Percentiles rank a stretch among this genome's conserved stretches.
These are phyloP conservation scores for Galerina marginata DNA, from an alignment of 768 basidiomycete species.

Conservation along the genomic window DNA sequence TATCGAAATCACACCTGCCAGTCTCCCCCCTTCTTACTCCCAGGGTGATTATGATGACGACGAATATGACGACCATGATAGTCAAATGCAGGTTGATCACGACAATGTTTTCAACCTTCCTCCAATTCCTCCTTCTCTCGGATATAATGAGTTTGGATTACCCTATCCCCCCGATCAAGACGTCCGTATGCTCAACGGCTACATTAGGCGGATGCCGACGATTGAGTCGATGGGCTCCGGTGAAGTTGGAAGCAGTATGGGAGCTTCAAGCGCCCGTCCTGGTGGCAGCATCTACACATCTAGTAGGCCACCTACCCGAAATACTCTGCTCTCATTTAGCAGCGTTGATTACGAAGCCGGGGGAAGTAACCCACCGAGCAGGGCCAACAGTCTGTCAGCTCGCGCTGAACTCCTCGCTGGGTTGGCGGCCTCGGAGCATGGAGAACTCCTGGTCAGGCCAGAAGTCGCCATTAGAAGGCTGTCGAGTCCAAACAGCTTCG, in stretches of 20 bases:
- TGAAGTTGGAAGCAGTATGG: slow-evolving; percentile 48
- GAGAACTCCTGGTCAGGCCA: slow-evolving; percentile 34
- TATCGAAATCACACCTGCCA: slow-evolving; percentile 9
- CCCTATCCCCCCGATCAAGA: slow-evolving; percentile 55
- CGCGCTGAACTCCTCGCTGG: slow-evolving; percentile 35
- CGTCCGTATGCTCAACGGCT: slow-evolving; percentile 65
- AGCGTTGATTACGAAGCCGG: slow-evolving; percentile 29
- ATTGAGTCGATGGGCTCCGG: slow-evolving; percentile 79
- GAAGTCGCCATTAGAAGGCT: slow-evolving; percentile 13
- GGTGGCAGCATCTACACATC: slow-evolving; percentile 26
- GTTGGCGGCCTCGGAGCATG: slow-evolving; percentile 34
- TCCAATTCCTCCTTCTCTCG: slow-evolving; percentile 35
- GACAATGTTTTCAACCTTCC: slow-evolving; percentile 29
- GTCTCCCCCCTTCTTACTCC: slow-evolving; percentile 19
- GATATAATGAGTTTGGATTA: slow-evolving; percentile 54
- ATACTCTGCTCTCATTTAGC: slow-evolving; percentile 38
- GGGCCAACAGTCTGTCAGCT: slow-evolving; percentile 38
- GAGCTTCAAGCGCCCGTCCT: slow-evolving; percentile 20
- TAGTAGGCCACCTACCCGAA: slow-evolving; percentile 47
- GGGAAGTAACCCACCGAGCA: slow-evolving; percentile 41
- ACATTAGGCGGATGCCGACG: slow-evolving; percentile 78
- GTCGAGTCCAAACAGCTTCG: slow-evolving; percentile 20
- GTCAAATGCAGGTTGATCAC: slow-evolving; percentile 8
- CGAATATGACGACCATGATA: slow-evolving; percentile 25
- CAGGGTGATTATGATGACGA: slow-evolving; percentile 26